A percentile compares a stretch with the other conserved stretches of the same genome.
Conservation (phyloP, 2,329 filamentous ascomycete genomes). For the Dactylellina parvicollis region DNA sequence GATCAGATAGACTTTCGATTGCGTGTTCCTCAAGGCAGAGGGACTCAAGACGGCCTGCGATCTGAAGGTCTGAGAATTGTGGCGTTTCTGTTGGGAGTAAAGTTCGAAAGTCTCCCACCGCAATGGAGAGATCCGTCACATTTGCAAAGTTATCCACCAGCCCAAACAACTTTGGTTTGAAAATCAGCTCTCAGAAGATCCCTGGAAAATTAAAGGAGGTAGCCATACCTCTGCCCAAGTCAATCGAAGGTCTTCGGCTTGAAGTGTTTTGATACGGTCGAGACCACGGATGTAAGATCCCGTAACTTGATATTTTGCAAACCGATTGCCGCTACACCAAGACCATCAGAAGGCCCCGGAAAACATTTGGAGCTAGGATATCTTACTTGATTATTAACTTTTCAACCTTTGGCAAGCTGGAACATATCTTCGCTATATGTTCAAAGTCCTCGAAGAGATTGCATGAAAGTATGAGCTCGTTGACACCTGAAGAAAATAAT, state of each 20-base stretch:
- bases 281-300: slow-evolving; percentile 38
- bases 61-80: slow-evolving; percentile 38
- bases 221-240: slow-evolving; percentile 44
- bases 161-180: slow-evolving; percentile 20
- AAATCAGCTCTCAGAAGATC: background rate
- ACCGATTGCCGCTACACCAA: slow-evolving; percentile 40
- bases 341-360: background rate
- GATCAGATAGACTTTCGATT: slow-evolving; percentile 70
- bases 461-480: slow-evolving; percentile 83
- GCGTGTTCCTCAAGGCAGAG: slow-evolving; percentile 78
- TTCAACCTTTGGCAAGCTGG: slow-evolving; percentile 72
- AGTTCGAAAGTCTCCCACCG: slow-evolving; percentile 22
- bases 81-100: slow-evolving; percentile 20
- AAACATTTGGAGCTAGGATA: background rate
- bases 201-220: background rate
- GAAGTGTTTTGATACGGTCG: slow-evolving; percentile 48
- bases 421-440: slow-evolving; percentile 76
- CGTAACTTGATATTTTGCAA: slow-evolving; percentile 17
- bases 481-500: slow-evolving; percentile 66
- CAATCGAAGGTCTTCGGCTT: slow-evolving; percentile 41
- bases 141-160: slow-evolving; percentile 40
- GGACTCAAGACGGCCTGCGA: slow-evolving; percentile 59
- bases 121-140: slow-evolving; percentile 43
- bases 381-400: slow-evolving; percentile 75
- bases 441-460: slow-evolving; percentile 78